These are phyloP conservation scores for Platanthera guangdongensis DNA, from an alignment of 106 monocot species.

Conservation along the genomic window DNA sequence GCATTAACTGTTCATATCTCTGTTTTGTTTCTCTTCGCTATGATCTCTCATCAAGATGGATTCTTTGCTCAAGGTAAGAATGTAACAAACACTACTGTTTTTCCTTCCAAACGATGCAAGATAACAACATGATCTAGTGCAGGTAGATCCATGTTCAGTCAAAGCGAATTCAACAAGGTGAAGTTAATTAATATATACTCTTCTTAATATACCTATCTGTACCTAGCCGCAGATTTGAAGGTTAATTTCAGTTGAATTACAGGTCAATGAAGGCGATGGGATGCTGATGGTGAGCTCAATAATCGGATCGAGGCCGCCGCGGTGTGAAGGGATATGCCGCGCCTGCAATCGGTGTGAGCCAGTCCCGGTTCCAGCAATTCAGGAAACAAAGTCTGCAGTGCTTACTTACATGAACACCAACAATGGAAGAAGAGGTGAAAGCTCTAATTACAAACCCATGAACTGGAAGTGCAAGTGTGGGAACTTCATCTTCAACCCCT, in stretches of 20 bases:
- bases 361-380: conserved; percentile 1
- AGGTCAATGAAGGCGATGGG: background rate
- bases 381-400: background rate
- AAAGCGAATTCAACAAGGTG: background rate
- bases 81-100: background rate
- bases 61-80: background rate
- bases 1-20: background rate
- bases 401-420: background rate
- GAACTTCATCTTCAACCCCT: conserved; percentile 14
- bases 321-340: background rate
- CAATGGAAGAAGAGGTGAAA: conserved; percentile 11
- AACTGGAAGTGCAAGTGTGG: conserved; percentile 22
- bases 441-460: conserved; percentile 22
- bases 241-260: background rate
- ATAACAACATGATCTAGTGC: background rate
- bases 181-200: background rate
- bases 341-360: background rate
- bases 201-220: background rate
- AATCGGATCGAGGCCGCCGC: background rate
- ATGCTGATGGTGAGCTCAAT: background rate
- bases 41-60: background rate
- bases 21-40: background rate
- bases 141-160: background rate
- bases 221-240: background rate
- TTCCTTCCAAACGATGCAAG: background rate